Percentiles rank a stretch among this genome's conserved stretches.
Conservation (phyloP, 2,329 filamentous ascomycete genomes). For the Aspergillus sp. region DNA sequence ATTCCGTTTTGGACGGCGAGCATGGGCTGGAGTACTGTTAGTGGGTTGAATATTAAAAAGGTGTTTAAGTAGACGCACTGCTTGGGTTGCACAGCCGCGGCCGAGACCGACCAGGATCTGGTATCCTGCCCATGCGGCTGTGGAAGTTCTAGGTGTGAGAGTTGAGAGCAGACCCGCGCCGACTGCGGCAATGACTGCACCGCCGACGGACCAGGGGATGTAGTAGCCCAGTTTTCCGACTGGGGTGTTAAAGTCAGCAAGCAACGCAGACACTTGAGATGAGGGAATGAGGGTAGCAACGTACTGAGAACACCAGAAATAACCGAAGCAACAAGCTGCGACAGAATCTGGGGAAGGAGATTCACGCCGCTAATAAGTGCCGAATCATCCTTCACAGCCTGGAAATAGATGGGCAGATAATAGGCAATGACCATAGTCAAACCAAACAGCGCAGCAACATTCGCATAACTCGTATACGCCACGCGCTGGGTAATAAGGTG, state of each 20-base stretch:
- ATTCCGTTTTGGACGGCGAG: constrained; percentile 44
- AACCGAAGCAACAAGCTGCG: constrained; percentile 32
- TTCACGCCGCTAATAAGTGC: constrained; percentile 28
- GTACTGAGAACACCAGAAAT: constrained; percentile 32
- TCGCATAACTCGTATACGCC: constrained; percentile 29
- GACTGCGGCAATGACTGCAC: constrained; percentile 31
- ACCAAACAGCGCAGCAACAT: constrained; percentile 31
- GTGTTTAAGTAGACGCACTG: constrained; percentile 14
- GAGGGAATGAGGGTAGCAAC: background rate
- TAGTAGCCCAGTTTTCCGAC: constrained; percentile 35
- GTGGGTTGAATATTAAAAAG: background rate
- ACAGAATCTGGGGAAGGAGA: constrained; percentile 30
- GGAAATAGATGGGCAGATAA: constrained; percentile 53
- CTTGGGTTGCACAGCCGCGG: constrained; percentile 34
- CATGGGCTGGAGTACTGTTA: constrained; percentile 29
- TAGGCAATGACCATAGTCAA: constrained; percentile 37
- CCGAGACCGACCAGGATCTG: constrained; percentile 48
- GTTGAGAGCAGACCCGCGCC: constrained; percentile 45
- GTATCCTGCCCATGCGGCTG: constrained; percentile 49
- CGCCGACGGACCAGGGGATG: constrained; percentile 31
- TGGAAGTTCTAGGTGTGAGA: constrained; percentile 36
- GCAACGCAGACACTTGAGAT: background rate
- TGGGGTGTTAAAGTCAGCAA: background rate
- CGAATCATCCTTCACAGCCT: constrained; percentile 36
- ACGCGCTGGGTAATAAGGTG: constrained; percentile 5